Conservation (phyloP, 1,284 basidiomycete species). For the Hortiboletus rubellus region DNA sequence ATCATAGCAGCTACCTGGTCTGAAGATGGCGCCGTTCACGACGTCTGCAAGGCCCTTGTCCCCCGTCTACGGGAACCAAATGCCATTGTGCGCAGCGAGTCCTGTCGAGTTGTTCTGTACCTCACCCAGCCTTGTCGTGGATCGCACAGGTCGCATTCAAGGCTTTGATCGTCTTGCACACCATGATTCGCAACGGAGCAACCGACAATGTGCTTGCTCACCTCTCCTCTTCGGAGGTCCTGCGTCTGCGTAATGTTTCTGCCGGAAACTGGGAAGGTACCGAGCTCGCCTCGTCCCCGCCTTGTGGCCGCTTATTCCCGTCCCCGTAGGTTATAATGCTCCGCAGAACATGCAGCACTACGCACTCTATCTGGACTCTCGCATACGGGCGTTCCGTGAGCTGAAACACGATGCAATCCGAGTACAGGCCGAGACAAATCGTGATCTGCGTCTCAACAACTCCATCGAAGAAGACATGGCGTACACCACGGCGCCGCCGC, state of each 20-base stretch:
- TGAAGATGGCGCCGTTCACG: slow-evolving; percentile 88
- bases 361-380: slow-evolving; percentile 84
- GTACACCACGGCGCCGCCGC: slow-evolving; percentile 30
- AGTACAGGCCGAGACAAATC: slow-evolving; percentile 87
- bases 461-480: slow-evolving; percentile 57
- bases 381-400: slow-evolving; percentile 88
- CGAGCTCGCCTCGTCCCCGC: slow-evolving; percentile 4
- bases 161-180: slow-evolving; percentile 91
- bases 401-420: slow-evolving; percentile 92
- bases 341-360: slow-evolving; percentile 89
- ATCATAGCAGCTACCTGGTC: slow-evolving; percentile 95
- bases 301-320: slow-evolving; percentile 5
- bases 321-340: slow-evolving; percentile 68
- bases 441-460: slow-evolving; percentile 69
- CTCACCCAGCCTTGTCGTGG: slow-evolving; percentile 4
- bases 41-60: slow-evolving; percentile 87
- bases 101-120: neutral
- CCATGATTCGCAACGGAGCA: slow-evolving; percentile 91
- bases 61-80: slow-evolving; percentile 89
- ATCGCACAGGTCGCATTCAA: slow-evolving; percentile 87
- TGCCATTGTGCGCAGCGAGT: slow-evolving; percentile 63
- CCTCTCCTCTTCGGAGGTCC: slow-evolving; percentile 75
- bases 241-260: slow-evolving; percentile 79
- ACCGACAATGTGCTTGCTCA: slow-evolving; percentile 89
- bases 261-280: slow-evolving; percentile 80